Base-by-base conservation (phyloP, 129 eudicot species). In the Sambucus nigra region DNA sequence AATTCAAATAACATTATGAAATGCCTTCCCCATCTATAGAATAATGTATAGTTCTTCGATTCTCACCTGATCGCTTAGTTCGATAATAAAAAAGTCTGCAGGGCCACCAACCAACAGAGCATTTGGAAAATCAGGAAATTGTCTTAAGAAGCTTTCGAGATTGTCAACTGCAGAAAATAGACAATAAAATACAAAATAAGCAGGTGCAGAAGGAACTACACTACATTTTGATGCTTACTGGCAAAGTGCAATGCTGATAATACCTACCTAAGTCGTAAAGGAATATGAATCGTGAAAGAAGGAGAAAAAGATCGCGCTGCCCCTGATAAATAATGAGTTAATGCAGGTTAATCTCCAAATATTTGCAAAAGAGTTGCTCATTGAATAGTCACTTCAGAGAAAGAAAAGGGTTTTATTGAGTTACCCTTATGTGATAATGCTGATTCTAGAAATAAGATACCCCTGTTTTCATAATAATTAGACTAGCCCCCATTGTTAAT, bases 21-120 rank as follows among this genome's bases (percentile, higher is more conserved):
- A 56, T 12, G 44, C 35, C 60, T 31, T 31, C 56, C 27, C 14
- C 11, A 25, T 10, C 14, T 16, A 19, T 54, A 25, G n/a, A 28
- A 64, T 2, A 21, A n/a, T 47, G 57, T 11, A 59, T 18, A 22
- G 32, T 13, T 9, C 24, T 40, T 39, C 19, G 29, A 23, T 33
- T 28, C 54, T 66, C 57, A 86, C 99, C 86, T 85, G 99, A 77
- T 91, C 95, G 50, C 95, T 61, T 53, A 91, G 73, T 61, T 91
- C 95, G 48, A 65, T 85, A 21, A 91, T 94, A 66, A 91, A 80
- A 19, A 76, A 25, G 46, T 91, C 99, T 27, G 87, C 75, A 17
- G 95, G 76, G 31, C 94, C 84, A 67, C 99, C 99, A 49, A 86
- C 59, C 61, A 91, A 66, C 69, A 86, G 86, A 72, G 89, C 88